Conservation (phyloP, 2,329 filamentous ascomycete genomes). For the Ophiostoma ulmi region DNA sequence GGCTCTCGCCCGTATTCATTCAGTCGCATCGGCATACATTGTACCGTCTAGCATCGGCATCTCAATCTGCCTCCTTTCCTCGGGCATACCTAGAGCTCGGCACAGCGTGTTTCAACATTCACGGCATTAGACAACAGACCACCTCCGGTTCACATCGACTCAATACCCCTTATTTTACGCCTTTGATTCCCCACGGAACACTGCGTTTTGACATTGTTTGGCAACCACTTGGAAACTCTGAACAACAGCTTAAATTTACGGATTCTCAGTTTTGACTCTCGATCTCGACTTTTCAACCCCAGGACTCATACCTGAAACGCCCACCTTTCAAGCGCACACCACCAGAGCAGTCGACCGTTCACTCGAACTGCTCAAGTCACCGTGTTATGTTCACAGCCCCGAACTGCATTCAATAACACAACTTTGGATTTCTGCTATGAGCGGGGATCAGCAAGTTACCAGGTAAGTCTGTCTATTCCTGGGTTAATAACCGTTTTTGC, state of each 20-base stretch:
- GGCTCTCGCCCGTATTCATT: background rate
- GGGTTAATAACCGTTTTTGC: background rate
- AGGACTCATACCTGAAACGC: background rate
- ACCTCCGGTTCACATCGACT: conserved; percentile 19
- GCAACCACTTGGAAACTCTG: conserved; percentile 4
- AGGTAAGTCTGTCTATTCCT: conserved; percentile 37
- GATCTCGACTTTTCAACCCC: background rate
- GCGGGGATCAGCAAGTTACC: conserved; percentile 52
- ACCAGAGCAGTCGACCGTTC: background rate
- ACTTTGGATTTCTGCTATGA: conserved; percentile 52
- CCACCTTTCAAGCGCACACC: background rate
- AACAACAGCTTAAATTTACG: background rate
- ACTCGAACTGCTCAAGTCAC: background rate
- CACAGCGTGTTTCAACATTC: conserved; percentile 1
- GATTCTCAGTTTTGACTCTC: background rate
- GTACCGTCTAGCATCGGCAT: background rate
- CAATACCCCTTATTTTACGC: background rate
- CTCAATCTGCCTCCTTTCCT: background rate
- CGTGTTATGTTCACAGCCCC: conserved; percentile 15
- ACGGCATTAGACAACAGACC: conserved; percentile 14
- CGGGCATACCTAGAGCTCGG: background rate
- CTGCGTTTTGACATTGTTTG: conserved; percentile 14
- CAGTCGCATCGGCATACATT: background rate
- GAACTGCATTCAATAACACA: conserved; percentile 16
- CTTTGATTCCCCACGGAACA: background rate